These are phyloP conservation scores for Phylloporus sp. DNA, from an alignment of 768 basidiomycete genomes.

Conservation along the genomic window DNA sequence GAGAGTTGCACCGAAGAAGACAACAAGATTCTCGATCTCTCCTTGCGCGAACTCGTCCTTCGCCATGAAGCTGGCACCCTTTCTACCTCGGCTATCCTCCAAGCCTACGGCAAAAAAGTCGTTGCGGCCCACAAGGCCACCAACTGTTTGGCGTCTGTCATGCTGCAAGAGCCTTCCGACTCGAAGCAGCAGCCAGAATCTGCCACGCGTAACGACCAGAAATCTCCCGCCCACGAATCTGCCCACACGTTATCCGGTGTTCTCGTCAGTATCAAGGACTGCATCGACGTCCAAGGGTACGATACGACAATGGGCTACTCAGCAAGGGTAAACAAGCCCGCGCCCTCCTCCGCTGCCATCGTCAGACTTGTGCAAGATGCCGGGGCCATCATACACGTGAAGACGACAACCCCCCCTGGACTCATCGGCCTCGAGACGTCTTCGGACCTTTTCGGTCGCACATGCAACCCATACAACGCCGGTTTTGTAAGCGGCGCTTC, in stretches of 20 bases:
- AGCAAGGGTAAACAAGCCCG: conserved; percentile 33
- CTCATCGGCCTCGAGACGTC: conserved; percentile 37
- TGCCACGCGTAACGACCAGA: conserved; percentile 6
- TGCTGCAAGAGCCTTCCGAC: conserved; percentile 31
- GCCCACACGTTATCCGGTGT: conserved; percentile 38
- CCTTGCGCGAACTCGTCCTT: conserved; percentile 35
- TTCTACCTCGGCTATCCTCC: conserved; percentile 29
- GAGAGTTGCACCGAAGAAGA: conserved; percentile 33
- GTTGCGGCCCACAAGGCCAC: conserved; percentile 39
- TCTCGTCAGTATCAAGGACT: conserved; percentile 48
- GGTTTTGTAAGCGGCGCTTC: conserved; percentile 42
- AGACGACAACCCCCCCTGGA: conserved; percentile 42
- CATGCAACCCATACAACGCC: conserved; percentile 44
- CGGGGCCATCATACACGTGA: conserved; percentile 38
- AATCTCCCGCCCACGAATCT: neutral
- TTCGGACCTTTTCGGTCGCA: conserved; percentile 44
- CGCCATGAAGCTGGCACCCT: conserved; percentile 26
- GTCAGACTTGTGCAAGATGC: conserved; percentile 38
- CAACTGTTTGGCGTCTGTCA: conserved; percentile 48
- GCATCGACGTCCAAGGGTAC: conserved; percentile 40
- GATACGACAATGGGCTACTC: conserved; percentile 45
- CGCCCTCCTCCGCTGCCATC: conserved; percentile 33
- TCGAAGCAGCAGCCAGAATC: conserved; percentile 7
- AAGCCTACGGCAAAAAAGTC: conserved; percentile 38
- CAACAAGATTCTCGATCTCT: conserved; percentile 31